These are phyloP conservation scores for Delonix regia DNA, from an alignment of 306 rosid genomes.

Conservation along the genomic window DNA sequence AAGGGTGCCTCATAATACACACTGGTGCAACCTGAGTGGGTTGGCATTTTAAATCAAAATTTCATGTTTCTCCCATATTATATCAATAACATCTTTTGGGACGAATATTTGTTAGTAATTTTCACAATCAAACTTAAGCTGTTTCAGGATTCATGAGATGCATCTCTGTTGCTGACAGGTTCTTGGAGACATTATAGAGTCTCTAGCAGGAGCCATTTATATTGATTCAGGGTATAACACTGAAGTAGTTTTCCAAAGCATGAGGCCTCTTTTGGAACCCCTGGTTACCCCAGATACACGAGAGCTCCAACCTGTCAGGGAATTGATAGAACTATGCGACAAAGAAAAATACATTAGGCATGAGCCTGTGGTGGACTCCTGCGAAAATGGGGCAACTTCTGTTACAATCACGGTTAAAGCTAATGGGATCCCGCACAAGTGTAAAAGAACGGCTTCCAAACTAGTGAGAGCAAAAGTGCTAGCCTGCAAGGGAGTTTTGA, in stretches of 20 bases:
- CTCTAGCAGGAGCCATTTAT: conserved; percentile 73
- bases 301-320: conserved; percentile 52
- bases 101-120: no score
- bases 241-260: conserved; percentile 50
- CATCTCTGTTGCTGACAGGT: conserved; percentile 45
- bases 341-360: conserved; percentile 17
- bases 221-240: conserved; percentile 67
- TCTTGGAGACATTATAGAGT: conserved; percentile 70
- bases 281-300: conserved; percentile 62
- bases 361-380: not conserved
- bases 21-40: no score
- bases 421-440: conserved; percentile 31
- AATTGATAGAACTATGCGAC: conserved; percentile 55
- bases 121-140: no score
- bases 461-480: conserved; percentile 34
- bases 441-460: conserved; percentile 28
- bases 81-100: no score
- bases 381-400: conserved; percentile 11
- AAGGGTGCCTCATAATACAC: no score
- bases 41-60: no score
- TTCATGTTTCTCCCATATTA: no score
- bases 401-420: conserved; percentile 55
- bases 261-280: conserved; percentile 68
- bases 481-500: conserved; percentile 57
- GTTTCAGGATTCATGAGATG: not conserved